phyloP scores from a whole-genome alignment of 1,284 basidiomycete species.

The Coniophora puteana region DNA sequence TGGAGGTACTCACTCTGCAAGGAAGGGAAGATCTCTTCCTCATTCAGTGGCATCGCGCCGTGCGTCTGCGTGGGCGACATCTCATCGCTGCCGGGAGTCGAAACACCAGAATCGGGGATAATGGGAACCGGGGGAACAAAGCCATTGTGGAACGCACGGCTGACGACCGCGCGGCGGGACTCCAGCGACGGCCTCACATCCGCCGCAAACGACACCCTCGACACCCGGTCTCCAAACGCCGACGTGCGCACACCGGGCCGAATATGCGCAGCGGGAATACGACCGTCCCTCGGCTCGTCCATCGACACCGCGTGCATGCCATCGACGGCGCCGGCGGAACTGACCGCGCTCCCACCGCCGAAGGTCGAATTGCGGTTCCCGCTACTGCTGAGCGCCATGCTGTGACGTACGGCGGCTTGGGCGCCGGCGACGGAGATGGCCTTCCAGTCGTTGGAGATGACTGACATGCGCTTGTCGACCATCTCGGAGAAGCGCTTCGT shows the following conservation, averaged over 20 bases:
- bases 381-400: conserved; percentile 49
- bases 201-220: conserved; percentile 73
- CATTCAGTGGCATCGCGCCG: conserved; percentile 62
- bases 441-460: conserved; percentile 75
- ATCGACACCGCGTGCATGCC: conserved; percentile 27
- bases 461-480: conserved; percentile 81
- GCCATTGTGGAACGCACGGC: conserved; percentile 55
- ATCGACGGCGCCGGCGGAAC: conserved; percentile 42
- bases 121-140: conserved; percentile 53
- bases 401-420: conserved; percentile 65
- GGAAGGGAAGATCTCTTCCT: conserved; percentile 71
- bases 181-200: conserved; percentile 61
- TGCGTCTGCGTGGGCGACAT: conserved; percentile 67
- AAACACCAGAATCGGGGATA: conserved; percentile 32
- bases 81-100: too few relatives aligned
- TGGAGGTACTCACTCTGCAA: conserved; percentile 46
- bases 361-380: conserved; percentile 48
- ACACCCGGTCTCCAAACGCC: conserved; percentile 41
- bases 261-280: conserved; percentile 47
- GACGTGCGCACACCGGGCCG: conserved; percentile 44
- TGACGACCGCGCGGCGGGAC: conserved; percentile 44
- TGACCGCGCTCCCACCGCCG: conserved; percentile 49
- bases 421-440: conserved; percentile 71
- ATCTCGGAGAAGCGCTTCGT: conserved; percentile 66
- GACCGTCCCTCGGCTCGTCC: conserved; percentile 39